Evolutionary conservation across 805 yeast species (phyloP).

Genomic region (Cyberlindnera maclurae): DNA sequence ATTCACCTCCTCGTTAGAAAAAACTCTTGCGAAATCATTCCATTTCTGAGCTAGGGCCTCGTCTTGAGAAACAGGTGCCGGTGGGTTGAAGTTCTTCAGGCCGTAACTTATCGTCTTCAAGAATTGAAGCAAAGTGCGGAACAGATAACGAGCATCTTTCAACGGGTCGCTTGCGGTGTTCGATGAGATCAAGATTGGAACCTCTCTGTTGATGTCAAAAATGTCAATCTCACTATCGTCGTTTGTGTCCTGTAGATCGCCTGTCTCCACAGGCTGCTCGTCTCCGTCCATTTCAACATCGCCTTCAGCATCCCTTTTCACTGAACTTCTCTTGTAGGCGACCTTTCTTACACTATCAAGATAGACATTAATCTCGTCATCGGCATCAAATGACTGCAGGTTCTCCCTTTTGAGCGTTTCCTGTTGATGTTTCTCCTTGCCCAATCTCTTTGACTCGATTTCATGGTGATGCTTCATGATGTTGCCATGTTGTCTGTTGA

Average conservation of each 20-base stretch:
- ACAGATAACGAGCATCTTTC: constrained; percentile 82
- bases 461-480: constrained; percentile 56
- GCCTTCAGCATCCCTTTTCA: constrained; percentile 20
- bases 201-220: constrained; percentile 38
- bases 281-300: constrained; percentile 24
- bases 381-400: constrained; percentile 31
- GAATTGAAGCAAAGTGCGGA: constrained; percentile 84
- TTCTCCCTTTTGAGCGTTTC: constrained; percentile 23
- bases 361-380: constrained; percentile 28
- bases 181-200: constrained; percentile 55
- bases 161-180: constrained; percentile 50
- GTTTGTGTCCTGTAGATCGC: constrained; percentile 8
- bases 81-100: constrained; percentile 82
- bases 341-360: constrained; percentile 19
- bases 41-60: constrained; percentile 52
- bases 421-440: constrained; percentile 35
- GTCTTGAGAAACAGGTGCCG: constrained; percentile 43
- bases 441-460: constrained; percentile 38
- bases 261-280: constrained; percentile 18
- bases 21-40: constrained; percentile 83
- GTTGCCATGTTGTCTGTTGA: constrained; percentile 65
- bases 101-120: constrained; percentile 86
- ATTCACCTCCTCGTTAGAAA: constrained; percentile 73
- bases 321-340: constrained; percentile 5
- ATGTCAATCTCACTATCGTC: constrained; percentile 26